phyloP scores from a whole-genome alignment of 352 stramenopile species.

The Pythium angustatum region DNA sequence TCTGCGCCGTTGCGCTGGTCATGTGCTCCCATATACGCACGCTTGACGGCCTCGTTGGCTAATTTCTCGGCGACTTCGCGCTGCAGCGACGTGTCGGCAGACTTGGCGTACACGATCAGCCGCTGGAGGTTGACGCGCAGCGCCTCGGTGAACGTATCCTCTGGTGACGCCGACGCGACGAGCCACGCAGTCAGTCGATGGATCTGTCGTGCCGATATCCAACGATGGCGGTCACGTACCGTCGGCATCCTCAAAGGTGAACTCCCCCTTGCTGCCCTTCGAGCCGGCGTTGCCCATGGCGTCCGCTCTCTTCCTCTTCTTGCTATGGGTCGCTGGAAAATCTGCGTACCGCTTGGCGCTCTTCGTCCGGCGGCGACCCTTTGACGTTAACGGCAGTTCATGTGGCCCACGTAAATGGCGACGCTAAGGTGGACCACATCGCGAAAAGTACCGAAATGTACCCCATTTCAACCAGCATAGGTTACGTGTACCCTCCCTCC shows the following conservation, averaged over 20 bases:
- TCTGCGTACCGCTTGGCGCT: not conserved
- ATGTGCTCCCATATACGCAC: too few relatives aligned
- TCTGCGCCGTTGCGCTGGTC: too few relatives aligned
- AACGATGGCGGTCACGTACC: too few relatives aligned
- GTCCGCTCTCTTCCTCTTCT: not conserved
- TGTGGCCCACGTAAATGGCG: constrained; percentile 24
- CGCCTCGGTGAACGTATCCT: constrained; percentile 87
- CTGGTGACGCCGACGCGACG: too few relatives aligned
- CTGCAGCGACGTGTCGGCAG: constrained; percentile 86
- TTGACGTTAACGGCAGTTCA: constrained; percentile 9
- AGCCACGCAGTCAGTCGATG: too few relatives aligned
- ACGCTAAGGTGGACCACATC: constrained; percentile 24
- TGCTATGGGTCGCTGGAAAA: not conserved
- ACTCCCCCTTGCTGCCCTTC: constrained; percentile 81
- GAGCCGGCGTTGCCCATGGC: constrained; percentile 49
- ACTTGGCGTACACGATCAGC: constrained; percentile 93
- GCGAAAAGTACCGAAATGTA: not conserved
- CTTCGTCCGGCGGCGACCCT: constrained; percentile 16
- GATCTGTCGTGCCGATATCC: not conserved
- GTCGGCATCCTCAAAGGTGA: constrained; percentile 76
- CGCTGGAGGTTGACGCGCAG: constrained; percentile 90
- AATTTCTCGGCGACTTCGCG: constrained; percentile 94
- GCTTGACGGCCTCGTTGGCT: constrained; percentile 94
- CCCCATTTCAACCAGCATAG: not conserved
- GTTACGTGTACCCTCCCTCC: not conserved